Evolutionary conservation across 441 rosid species (phyloP).

Genomic region (Metrosideros polymorpha): DNA sequence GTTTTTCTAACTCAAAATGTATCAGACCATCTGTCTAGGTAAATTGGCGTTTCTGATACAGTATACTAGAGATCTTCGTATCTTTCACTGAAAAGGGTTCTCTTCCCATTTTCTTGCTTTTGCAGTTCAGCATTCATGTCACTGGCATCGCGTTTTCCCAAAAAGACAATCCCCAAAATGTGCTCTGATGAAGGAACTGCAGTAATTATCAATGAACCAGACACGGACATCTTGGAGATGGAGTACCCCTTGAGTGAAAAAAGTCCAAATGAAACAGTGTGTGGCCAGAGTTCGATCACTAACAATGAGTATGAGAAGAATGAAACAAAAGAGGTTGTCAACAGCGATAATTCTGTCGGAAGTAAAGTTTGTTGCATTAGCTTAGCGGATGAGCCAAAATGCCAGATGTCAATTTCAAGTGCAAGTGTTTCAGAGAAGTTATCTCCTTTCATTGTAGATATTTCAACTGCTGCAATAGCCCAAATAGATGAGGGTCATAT

Average conservation of each 20-base stretch:
- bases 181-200: slow-evolving; percentile 26
- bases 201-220: slow-evolving; percentile 23
- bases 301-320: slow-evolving; percentile 17
- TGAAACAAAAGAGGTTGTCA: slow-evolving; percentile 45
- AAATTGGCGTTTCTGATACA: slow-evolving; percentile 4
- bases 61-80: not conserved
- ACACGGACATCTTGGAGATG: slow-evolving; percentile 27
- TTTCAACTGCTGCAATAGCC: slow-evolving; percentile 19
- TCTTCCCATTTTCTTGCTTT: not conserved
- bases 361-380: slow-evolving; percentile 28
- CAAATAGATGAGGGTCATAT: slow-evolving; percentile 7
- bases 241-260: slow-evolving; percentile 36
- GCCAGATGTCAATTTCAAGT: slow-evolving; percentile 14
- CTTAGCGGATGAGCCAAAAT: slow-evolving; percentile 21
- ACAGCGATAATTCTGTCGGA: slow-evolving; percentile 34
- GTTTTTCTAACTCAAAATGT: slow-evolving; percentile 69
- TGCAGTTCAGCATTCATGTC: slow-evolving; percentile 69
- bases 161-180: slow-evolving; percentile 8
- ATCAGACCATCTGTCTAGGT: slow-evolving; percentile 71
- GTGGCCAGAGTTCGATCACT: slow-evolving; percentile 35
- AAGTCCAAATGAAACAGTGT: slow-evolving; percentile 21
- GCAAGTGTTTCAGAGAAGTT: slow-evolving; percentile 15
- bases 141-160: slow-evolving; percentile 43
- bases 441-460: slow-evolving; percentile 15
- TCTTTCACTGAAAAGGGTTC: not conserved